Percentiles rank a stretch among this genome's conserved stretches.
These are phyloP conservation scores for Knoxia roxburghii DNA, from an alignment of 257 asterid species.

Conservation along the genomic window DNA sequence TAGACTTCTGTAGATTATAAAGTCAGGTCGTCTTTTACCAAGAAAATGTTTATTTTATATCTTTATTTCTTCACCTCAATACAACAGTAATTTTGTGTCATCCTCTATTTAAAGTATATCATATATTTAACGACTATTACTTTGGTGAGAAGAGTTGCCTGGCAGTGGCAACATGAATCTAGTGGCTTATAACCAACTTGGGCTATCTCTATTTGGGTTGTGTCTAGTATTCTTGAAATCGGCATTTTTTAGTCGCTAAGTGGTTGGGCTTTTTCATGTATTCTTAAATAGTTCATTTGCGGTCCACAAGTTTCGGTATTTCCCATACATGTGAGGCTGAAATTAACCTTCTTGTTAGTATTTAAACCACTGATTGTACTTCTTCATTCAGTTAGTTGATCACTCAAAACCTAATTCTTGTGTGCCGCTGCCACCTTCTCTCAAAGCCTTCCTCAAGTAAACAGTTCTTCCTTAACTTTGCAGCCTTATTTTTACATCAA, in stretches of 20 bases:
- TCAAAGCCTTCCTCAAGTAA: slow-evolving; percentile 6
- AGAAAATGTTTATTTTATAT: not conserved
- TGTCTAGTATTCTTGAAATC: not conserved
- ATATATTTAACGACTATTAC: not conserved
- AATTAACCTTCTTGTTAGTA: not conserved
- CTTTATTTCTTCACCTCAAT: not conserved
- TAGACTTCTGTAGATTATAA: not conserved
- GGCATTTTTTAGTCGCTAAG: not conserved
- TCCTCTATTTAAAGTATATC: not conserved
- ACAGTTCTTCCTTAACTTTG: not conserved
- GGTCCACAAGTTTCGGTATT: not conserved
- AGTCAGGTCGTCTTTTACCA: not conserved
- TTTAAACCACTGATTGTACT: not conserved
- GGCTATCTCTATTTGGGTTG: not conserved
- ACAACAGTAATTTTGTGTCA: not conserved
- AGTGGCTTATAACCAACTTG: not conserved
- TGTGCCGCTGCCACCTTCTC: not conserved
- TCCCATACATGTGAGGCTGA: not conserved
- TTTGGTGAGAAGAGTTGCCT: not conserved
- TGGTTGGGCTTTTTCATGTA: not conserved
- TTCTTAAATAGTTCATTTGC: not conserved
- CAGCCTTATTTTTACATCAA: not conserved
- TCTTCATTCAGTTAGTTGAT: not conserved
- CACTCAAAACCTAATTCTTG: not conserved
- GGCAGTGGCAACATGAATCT: not conserved